Evolutionary conservation across 306 rosid species (phyloP), one percentile per base, ranked within the genome.

Genomic region (Corylus heterophylla): DNA sequence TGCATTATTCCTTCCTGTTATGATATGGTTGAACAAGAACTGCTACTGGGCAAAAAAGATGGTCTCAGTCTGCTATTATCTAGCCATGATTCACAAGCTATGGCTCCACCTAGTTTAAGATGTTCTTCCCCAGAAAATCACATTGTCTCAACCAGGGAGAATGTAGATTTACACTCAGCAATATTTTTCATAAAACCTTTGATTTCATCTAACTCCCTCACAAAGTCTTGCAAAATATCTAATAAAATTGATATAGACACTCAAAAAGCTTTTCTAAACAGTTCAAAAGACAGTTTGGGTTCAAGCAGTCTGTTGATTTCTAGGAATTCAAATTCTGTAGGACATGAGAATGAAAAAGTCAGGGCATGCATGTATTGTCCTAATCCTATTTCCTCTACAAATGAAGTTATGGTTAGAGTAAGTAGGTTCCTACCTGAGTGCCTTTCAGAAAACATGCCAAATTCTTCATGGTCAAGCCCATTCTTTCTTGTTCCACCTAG

Each of bases 401-500:
- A 85, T 83, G 95, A 92, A 80, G 85, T 90, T 81, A 78, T 78
- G 83, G 97, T 94, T 72, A 92, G 88, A 84, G 87, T 84, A 18
- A 73, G 97, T 71, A 89, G 88, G 83, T 75, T 75, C 70, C 78
- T 78, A 52, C 85, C 87, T 56, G 90, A 84, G 73, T 75, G 78
- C 84, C 86, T 16, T 44, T 10, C 64, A 50, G 80, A 85, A 61
- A 81, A 89, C 49, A 76, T 69, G 76, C 85, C 85, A 62, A 74
- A 76, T 73, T 87, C 89, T 77, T 79, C 88, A 69, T 92, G 94
- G 93, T 94, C 98, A 76, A 85, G 84, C 74, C 90, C 97, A 44
- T 94, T 94, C 87, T 85, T 83, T 81, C 89, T 94, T 68, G 81
- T 87, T 68, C 98, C 97, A 25, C 93, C 93, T 69, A 94, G 94